A percentile compares a stretch with the other conserved stretches of the same genome.
Evolutionary conservation across 495 filamentous ascomycete species (phyloP).

Genomic region (Recurvomyces mirabilis): DNA sequence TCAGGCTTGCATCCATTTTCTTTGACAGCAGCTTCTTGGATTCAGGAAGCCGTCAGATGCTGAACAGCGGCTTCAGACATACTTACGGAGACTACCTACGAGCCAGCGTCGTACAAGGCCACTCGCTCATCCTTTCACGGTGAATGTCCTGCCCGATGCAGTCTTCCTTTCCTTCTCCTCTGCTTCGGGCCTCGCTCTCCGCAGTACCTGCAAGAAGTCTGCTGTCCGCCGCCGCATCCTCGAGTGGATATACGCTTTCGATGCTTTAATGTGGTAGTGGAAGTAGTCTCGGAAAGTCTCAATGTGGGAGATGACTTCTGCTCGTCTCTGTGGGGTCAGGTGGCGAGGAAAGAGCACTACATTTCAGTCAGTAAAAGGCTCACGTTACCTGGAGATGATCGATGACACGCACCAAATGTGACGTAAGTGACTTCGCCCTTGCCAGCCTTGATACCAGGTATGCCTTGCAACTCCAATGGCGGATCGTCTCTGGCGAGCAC

Average conservation of each 20-base stretch:
- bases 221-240: conserved; percentile 94
- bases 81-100: background rate
- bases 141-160: conserved; percentile 86
- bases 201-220: conserved; percentile 93
- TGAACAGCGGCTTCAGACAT: too few species aligned
- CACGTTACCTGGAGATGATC: background rate
- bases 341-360: conserved; percentile 92
- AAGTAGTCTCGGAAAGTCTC: conserved; percentile 99
- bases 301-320: conserved; percentile 94
- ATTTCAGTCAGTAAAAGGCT: too few species aligned
- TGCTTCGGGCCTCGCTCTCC: conserved; percentile 81
- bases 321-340: conserved; percentile 74
- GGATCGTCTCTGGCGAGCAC: conserved; percentile 95
- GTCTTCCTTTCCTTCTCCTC: conserved; percentile 96
- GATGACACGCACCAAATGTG: conserved; percentile 66
- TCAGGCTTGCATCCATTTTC: too few species aligned
- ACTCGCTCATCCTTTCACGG: conserved; percentile 18
- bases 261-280: conserved; percentile 99
- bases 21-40: too few species aligned
- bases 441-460: conserved; percentile 66
- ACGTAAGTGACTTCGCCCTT: conserved; percentile 86
- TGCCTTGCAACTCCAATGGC: conserved; percentile 76
- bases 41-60: too few species aligned
- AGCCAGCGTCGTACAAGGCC: background rate
- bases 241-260: conserved; percentile 88